phyloP scores from a whole-genome alignment of 352 stramenopile genomes.

The Globisporangium megalacanthum region DNA sequence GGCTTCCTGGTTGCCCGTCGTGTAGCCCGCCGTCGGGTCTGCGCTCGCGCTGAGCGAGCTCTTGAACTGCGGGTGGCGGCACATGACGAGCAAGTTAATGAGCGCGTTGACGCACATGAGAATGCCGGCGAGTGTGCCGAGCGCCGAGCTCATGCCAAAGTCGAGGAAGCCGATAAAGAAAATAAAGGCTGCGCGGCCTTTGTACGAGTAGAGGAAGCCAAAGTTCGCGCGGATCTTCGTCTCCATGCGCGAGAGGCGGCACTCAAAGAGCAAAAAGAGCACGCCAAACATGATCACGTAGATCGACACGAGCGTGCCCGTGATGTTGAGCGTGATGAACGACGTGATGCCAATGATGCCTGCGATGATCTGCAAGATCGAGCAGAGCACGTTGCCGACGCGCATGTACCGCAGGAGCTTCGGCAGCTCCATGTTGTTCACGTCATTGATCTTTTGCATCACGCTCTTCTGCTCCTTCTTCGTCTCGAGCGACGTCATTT shows the following conservation, averaged over 20 bases:
- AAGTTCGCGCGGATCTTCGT: constrained; percentile 77
- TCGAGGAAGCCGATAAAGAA: constrained; percentile 89
- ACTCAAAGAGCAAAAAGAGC: constrained; percentile 85
- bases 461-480: constrained; percentile 73
- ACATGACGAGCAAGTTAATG: constrained; percentile 86
- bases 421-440: constrained; percentile 88
- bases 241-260: constrained; percentile 84
- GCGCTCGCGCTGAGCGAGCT: constrained; percentile 59
- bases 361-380: constrained; percentile 77
- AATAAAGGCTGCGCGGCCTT: constrained; percentile 79
- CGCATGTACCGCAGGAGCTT: constrained; percentile 87
- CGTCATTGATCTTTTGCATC: constrained; percentile 79
- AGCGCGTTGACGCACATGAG: constrained; percentile 87
- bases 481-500: constrained; percentile 40
- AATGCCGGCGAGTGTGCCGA: constrained; percentile 64
- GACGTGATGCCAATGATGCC: constrained; percentile 76
- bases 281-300: constrained; percentile 89
- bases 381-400: constrained; percentile 77
- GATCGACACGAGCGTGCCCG: constrained; percentile 81
- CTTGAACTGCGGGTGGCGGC: constrained; percentile 84
- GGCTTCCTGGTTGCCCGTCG: constrained; percentile 75
- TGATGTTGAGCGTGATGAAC: constrained; percentile 90
- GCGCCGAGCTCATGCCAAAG: constrained; percentile 81
- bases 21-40: constrained; percentile 76
- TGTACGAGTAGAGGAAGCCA: constrained; percentile 87